A percentile compares a stretch with the other conserved stretches of the same genome.
Conservation (phyloP, 2,329 filamentous ascomycete genomes). For the Bretziella fagacearum region DNA sequence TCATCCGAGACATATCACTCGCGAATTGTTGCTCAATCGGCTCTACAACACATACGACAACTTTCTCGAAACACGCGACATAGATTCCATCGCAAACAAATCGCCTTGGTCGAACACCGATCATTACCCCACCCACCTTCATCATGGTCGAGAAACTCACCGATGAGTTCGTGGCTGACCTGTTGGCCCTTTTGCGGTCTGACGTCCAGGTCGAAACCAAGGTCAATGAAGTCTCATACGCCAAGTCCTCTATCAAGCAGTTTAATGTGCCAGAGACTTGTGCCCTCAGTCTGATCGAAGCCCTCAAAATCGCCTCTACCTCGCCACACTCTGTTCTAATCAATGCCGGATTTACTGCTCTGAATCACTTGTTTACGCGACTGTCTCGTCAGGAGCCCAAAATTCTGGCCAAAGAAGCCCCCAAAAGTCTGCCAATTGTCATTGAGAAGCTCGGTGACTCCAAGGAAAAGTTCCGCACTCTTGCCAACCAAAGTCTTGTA, state of each 20-base stretch:
- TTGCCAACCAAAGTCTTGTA: constrained; percentile 57
- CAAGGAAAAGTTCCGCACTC: constrained; percentile 65
- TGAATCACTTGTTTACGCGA: constrained; percentile 75
- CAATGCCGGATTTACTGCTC: constrained; percentile 69
- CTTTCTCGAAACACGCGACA: too few species aligned
- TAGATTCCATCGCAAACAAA: too few species aligned
- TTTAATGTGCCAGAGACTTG: constrained; percentile 66
- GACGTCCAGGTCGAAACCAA: constrained; percentile 47
- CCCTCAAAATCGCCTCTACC: constrained; percentile 54
- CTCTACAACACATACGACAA: too few species aligned
- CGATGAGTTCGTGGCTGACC: constrained; percentile 40
- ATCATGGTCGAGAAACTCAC: constrained; percentile 40
- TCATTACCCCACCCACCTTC: background rate
- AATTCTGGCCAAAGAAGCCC: constrained; percentile 50
- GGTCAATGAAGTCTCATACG: constrained; percentile 49
- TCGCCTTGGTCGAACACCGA: too few species aligned
- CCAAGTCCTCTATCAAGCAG: constrained; percentile 86
- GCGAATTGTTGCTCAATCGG: too few species aligned
- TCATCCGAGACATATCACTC: too few species aligned
- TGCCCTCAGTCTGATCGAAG: constrained; percentile 64
- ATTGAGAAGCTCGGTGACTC: constrained; percentile 75
- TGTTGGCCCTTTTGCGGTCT: constrained; percentile 31
- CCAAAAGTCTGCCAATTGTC: constrained; percentile 55
- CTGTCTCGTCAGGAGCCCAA: constrained; percentile 72
- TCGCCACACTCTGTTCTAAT: constrained; percentile 64